Base-by-base conservation (phyloP, 805 yeast species). In the Metschnikowia arizonensis region DNA sequence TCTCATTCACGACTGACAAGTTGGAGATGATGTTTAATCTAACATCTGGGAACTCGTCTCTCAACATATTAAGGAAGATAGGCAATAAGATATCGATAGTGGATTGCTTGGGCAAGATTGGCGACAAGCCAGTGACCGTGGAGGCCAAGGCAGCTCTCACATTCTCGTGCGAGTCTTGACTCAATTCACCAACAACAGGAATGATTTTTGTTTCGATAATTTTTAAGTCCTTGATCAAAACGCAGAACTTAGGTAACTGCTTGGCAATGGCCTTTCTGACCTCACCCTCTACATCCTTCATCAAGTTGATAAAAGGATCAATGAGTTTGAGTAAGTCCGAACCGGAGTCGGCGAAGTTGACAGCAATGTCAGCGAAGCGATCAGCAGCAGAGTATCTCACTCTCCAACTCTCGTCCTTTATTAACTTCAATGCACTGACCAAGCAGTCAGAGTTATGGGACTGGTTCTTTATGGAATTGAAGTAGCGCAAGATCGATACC, bases 361-460 rank as follows among this genome's bases (percentile, higher is more conserved):
- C 56, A 1, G 95, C 88, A 49, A 93, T 77, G 50, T 74, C 72
- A 55, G 83, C 87, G 60, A 89, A 90, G 57, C 89, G 78, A 63
- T 91, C 97, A n/a, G 97, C 96, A 28, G 96, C 95, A 83, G 93
- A 89, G 68, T 91, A 93, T 60, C 99, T 83, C 46, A 93, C 98
- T 66, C 99, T 82, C 99, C 99, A 93, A 60, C 95, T 85, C 66
- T 87, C 88, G 69, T 93, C 99, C 52, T 76, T 78, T 47, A 88
- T 83, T 54, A 93, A 74, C 52, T 80, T 79, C 52, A 84, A 74
- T 2, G 95, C 76, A 52, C 83, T 78, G 42, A 74, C 71, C 50
- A 85, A 73, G 47, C 85, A 72, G 53, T 83, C 85, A 39, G 77
- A 73, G 54, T 80, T 76, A 62, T 82, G 86, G 15, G 81, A 66